phyloP scores from a whole-genome alignment of 164 flowering plant species.

The Hamamelis virginiana region DNA sequence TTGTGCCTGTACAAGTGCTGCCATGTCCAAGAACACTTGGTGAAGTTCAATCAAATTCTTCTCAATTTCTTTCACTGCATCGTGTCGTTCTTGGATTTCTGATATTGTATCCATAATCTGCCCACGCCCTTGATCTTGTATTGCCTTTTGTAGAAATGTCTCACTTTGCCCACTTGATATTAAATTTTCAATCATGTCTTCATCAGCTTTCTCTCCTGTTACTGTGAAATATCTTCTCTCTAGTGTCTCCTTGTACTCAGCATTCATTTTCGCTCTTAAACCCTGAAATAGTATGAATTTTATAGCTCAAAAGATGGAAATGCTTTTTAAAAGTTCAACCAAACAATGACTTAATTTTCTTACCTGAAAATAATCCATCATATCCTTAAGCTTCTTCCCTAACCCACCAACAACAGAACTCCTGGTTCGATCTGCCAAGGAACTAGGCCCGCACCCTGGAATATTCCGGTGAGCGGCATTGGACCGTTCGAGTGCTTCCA shows the following conservation, averaged over 20 bases:
- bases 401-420: constrained; percentile 29
- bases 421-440: constrained; percentile 27
- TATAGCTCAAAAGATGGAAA: too few relatives aligned
- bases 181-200: constrained; percentile 22
- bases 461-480: constrained; percentile 21
- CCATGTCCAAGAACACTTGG: constrained; percentile 35
- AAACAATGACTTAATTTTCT: too few relatives aligned
- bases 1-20: constrained; percentile 28
- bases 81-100: constrained; percentile 34
- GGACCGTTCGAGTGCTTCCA: constrained; percentile 26
- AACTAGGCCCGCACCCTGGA: constrained; percentile 29
- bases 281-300: too few relatives aligned
- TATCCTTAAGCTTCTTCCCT: constrained; percentile 26
- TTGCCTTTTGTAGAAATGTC: constrained; percentile 24
- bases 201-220: constrained; percentile 21
- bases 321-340: too few relatives aligned
- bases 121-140: constrained; percentile 30
- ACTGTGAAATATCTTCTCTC: constrained; percentile 22
- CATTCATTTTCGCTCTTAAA: constrained; percentile 13
- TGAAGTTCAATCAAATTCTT: constrained; percentile 29
- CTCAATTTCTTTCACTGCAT: constrained; percentile 26
- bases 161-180: constrained; percentile 28
- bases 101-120: constrained; percentile 27
- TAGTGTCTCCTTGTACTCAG: constrained; percentile 25
- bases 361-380: constrained; percentile 33